Base-by-base conservation (phyloP, 768 basidiomycete genomes). In the Nevesoporus exiguus region DNA sequence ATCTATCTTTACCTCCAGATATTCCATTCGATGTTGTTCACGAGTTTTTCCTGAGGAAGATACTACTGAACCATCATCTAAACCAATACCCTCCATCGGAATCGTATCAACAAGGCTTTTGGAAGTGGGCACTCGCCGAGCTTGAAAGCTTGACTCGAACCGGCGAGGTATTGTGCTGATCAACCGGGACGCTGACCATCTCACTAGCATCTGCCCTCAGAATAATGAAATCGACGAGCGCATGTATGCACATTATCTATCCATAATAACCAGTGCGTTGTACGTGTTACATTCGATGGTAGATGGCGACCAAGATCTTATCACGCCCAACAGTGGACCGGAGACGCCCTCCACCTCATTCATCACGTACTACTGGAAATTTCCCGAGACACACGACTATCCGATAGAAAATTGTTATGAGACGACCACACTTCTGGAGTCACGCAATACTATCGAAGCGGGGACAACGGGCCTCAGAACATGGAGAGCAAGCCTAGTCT, bases 391-490 rank as follows among this genome's bases (percentile, higher is more conserved):
- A 27, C 14, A 22, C 19, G 30, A 15, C 6, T 3, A 33, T 31
- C 36, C 24, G 14, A 31, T 21, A 15, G 48, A 52, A 25, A 24
- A 49, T 5, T 13, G 64, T 21, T 77, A 73, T 56, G 73, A 76
- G 43, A 77, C 68, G 5, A 72, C 77, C 17, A 90, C 90, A 0
- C 69, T 92, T 2, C 70, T 86, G 9, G 90, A 93, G 69, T 90
- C 90, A 1, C 81, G 84, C 7, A 85, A 81, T 3, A 82, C 77
- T 3, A 83, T 91, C 27, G 88, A 91, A 66, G 74, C 75, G 39
- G 90, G 90, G 0, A 92, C 88, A 0, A 92, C 89, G 1, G 89
- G 90, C 13, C 69, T 92, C 45, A 77, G 86, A 50, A 93, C 90
- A 7, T 93, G 90, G 90, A 73, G 77, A 27, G 87, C 90, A 6